Evolutionary conservation across 306 rosid genomes (phyloP), one percentile per base, ranked within the genome.

Genomic region (Rosa lucieae): DNA sequence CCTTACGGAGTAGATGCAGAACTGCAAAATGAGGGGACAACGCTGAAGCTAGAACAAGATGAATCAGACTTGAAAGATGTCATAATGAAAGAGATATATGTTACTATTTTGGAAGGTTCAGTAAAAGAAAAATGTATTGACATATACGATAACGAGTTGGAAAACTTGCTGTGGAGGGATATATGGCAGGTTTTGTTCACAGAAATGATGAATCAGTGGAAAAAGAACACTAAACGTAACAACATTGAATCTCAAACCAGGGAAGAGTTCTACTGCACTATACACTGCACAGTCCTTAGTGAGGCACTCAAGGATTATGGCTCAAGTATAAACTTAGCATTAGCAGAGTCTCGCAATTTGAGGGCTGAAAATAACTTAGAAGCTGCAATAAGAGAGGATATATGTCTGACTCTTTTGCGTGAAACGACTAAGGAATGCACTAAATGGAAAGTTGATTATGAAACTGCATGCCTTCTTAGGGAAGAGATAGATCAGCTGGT

Each of bases 141-240:
- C 35, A 67, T 80, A 52, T 21, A 39, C n/a, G n/a, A 44, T 67
- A 72, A 61, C 70, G 86, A 87, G 15, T 71, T 85, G 37, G 91
- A 89, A 86, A 86, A 52, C 39, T 75, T 74, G 59, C 73, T 84
- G 79, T 74, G 85, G 58, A 87, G 86, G 10, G 53, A 23, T 55
- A 74, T 86, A 48, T 84, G 65, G 49, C 78, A 76, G 74, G 81
- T 52, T 56, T 51, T 77, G 63, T 77, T 84, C 6, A 81, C 76
- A 35, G 88, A 90, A 79, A 47, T 40, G 73, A 48, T 83, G 44
- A 70, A 74, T 69, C 92, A 87, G 82, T 81, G 82, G 90, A 86
- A 88, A 62, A 88, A 81, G 46, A 73, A 35, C 48, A 68, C 11
- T 39, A 90, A 84, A 69, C 78, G 49, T 52, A n/a, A 81, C 56